These are phyloP conservation scores for Pyronema domesticum DNA, from an alignment of 495 filamentous ascomycete species.

Conservation along the genomic window DNA sequence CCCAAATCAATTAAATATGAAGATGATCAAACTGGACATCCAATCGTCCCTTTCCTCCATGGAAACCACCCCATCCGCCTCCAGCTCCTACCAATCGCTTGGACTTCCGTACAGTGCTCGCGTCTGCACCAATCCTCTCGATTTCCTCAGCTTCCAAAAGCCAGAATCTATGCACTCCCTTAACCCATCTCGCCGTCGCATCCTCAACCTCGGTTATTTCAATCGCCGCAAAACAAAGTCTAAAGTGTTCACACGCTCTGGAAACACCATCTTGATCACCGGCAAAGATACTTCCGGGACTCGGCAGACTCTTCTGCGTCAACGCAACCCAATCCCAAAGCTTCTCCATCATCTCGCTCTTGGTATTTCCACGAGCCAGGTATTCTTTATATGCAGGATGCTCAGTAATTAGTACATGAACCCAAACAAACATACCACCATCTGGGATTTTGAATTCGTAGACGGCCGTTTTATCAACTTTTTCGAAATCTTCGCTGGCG, in stretches of 20 bases:
- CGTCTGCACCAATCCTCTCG: constrained; percentile 2
- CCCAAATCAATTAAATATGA: too few relatives aligned
- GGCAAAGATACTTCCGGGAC: constrained; percentile 53
- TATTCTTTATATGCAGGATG: constrained; percentile 47
- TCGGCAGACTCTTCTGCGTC: constrained; percentile 45
- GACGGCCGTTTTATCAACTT: constrained; percentile 51
- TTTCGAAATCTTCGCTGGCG: constrained; percentile 41
- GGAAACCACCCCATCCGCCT: too few relatives aligned
- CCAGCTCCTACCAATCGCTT: too few relatives aligned
- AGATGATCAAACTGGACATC: too few relatives aligned
- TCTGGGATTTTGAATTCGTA: constrained; percentile 59
- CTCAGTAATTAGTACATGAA: constrained; percentile 44
- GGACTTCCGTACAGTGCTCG: not conserved
- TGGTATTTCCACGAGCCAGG: constrained; percentile 25
- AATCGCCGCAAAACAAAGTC: constrained; percentile 79
- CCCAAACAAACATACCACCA: constrained; percentile 91
- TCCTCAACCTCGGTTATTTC: constrained; percentile 44
- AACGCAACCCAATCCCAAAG: constrained; percentile 58
- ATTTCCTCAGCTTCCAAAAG: constrained; percentile 26
- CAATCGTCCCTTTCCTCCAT: too few relatives aligned
- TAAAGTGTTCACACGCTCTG: constrained; percentile 40
- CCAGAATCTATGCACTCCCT: constrained; percentile 60
- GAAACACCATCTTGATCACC: constrained; percentile 39
- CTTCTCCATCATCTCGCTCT: constrained; percentile 29
- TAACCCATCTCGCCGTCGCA: constrained; percentile 42